Evolutionary conservation across 352 stramenopile species (phyloP).

Genomic region (Phytophthora pinifolia): DNA sequence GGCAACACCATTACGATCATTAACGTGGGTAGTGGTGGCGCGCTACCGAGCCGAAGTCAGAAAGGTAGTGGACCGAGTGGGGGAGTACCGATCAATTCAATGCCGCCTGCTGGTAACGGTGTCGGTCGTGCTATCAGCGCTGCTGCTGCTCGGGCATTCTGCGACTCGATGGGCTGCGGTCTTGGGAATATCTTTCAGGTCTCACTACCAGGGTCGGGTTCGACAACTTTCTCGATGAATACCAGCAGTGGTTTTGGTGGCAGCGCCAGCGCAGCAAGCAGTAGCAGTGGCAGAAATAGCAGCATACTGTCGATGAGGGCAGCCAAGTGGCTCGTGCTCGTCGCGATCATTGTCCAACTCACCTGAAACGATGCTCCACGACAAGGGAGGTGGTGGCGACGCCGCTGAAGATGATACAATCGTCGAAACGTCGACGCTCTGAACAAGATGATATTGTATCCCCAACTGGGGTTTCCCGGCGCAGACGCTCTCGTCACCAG

Average conservation of each 20-base stretch:
- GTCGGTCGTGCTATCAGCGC: conserved; percentile 21
- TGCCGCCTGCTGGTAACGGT: neutral
- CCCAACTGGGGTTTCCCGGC: too few species aligned
- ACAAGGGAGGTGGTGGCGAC: too few species aligned
- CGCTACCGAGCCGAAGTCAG: conserved; percentile 3
- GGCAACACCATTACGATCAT: conserved; percentile 45
- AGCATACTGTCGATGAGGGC: neutral
- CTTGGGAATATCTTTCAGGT: neutral
- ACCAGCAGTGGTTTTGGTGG: neutral
- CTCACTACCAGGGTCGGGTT: neutral
- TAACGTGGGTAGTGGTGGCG: conserved; percentile 20
- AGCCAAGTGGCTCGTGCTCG: conserved; percentile 15
- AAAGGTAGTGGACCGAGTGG: neutral
- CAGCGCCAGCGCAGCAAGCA: neutral
- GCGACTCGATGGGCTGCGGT: conserved; percentile 19
- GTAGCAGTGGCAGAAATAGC: neutral
- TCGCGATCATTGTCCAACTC: conserved; percentile 4
- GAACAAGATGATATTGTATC: too few species aligned
- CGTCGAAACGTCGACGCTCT: too few species aligned
- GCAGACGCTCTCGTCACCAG: too few species aligned
- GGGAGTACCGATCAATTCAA: neutral
- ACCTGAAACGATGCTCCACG: too few species aligned
- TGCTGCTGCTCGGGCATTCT: conserved; percentile 23
- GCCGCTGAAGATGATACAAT: too few species aligned
- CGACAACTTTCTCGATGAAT: neutral